Conservation (phyloP, 495 filamentous ascomycete genomes). For the Evansstolkia leycettana region DNA sequence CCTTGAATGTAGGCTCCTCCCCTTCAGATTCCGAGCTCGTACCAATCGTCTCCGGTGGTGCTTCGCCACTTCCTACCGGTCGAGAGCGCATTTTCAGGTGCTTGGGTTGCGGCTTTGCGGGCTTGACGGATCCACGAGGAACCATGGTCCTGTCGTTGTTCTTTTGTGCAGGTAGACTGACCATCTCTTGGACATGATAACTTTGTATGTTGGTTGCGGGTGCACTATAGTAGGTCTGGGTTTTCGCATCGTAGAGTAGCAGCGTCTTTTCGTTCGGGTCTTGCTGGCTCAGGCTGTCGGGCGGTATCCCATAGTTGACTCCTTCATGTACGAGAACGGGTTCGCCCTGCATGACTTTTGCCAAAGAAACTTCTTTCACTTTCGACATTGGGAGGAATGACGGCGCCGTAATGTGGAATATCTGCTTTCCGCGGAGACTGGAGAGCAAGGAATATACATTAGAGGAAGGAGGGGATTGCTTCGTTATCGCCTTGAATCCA, state of each 20-base stretch:
- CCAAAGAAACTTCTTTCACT: constrained; percentile 29
- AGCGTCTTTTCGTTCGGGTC: constrained; percentile 20
- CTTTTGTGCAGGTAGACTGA: constrained; percentile 22
- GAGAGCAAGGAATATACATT: constrained; percentile 24
- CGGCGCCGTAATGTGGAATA: constrained; percentile 32
- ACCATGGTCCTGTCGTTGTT: constrained; percentile 17
- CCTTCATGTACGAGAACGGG: constrained; percentile 29
- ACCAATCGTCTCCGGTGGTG: constrained; percentile 33
- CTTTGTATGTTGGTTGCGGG: constrained; percentile 22
- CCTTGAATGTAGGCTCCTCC: constrained; percentile 27
- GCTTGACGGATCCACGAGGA: constrained; percentile 27
- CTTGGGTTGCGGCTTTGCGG: constrained; percentile 40
- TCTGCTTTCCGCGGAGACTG: constrained; percentile 30
- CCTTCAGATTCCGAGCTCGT: constrained; percentile 34
- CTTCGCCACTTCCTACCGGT: constrained; percentile 38
- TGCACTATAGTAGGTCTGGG: constrained; percentile 20
- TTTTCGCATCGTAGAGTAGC: constrained; percentile 23
- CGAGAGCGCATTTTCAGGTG: constrained; percentile 48
- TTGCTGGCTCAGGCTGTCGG: constrained; percentile 24
- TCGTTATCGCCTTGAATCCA: constrained; percentile 29
- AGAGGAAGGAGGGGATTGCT: constrained; percentile 21
- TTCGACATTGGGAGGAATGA: constrained; percentile 30
- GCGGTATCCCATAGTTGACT: constrained; percentile 32
- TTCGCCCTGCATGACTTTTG: constrained; percentile 27
- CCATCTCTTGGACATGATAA: constrained; percentile 34